phyloP scores from a whole-genome alignment of 495 filamentous ascomycete genomes.

The Tuber aestivum region DNA sequence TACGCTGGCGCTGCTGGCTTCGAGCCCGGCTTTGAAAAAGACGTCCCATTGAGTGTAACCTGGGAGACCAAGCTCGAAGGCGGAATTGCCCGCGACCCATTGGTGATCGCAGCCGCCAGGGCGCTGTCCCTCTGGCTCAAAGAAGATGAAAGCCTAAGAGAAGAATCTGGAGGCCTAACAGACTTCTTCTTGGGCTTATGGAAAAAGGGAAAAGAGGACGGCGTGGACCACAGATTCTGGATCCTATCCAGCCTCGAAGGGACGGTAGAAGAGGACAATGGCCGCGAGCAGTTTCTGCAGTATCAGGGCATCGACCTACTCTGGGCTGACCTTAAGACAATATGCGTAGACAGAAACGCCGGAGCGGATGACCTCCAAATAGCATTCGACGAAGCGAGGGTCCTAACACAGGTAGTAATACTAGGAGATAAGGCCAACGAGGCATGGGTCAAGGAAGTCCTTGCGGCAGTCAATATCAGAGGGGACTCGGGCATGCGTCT shows the following conservation, averaged over 20 bases:
- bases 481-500: slow-evolving; percentile 44
- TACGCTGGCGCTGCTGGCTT: slow-evolving; percentile 52
- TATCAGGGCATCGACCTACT: slow-evolving; percentile 52
- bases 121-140: slow-evolving; percentile 57
- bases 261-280: slow-evolving; percentile 46
- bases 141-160: slow-evolving; percentile 57
- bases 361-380: slow-evolving; percentile 44
- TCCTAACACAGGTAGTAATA: slow-evolving; percentile 49
- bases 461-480: slow-evolving; percentile 43
- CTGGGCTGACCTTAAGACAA: slow-evolving; percentile 46
- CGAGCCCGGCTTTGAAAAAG: slow-evolving; percentile 45
- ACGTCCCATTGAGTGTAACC: slow-evolving; percentile 46
- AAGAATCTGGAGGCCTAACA: slow-evolving; percentile 52
- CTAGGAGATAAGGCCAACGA: slow-evolving; percentile 40
- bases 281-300: slow-evolving; percentile 46
- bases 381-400: slow-evolving; percentile 52
- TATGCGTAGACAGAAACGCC: slow-evolving; percentile 37
- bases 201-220: slow-evolving; percentile 33
- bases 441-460: slow-evolving; percentile 19
- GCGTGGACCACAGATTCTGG: slow-evolving; percentile 50
- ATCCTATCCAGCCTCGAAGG: slow-evolving; percentile 54
- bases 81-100: slow-evolving; percentile 48
- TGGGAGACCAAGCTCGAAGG: slow-evolving; percentile 50
- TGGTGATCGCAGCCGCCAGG: slow-evolving; percentile 50
- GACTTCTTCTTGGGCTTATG: slow-evolving; percentile 59